These are phyloP conservation scores for Leptomonas pyrrhocoris DNA, from an alignment of 208 protist genomes.

Conservation along the genomic window DNA sequence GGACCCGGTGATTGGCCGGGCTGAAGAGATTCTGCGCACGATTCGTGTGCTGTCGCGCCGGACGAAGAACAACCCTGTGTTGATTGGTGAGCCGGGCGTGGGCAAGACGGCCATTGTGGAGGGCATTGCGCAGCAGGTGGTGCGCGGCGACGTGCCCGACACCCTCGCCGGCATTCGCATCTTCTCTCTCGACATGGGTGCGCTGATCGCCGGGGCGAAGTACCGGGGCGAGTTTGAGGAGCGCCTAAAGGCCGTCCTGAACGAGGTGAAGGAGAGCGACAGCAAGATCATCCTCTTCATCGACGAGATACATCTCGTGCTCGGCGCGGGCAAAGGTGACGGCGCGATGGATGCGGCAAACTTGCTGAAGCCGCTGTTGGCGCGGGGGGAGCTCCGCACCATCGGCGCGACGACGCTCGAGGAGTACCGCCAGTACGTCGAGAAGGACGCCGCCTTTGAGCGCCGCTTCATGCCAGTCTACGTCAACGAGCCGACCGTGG, in stretches of 20 bases:
- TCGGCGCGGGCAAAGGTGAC: conserved; percentile 96
- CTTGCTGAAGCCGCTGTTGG: conserved; percentile 98
- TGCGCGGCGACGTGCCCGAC: conserved; percentile 92
- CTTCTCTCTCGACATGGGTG: conserved; percentile 97
- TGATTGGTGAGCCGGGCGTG: conserved; percentile 97
- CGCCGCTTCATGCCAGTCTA: conserved; percentile 98
- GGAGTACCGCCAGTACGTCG: conserved; percentile 98
- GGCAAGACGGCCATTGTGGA: conserved; percentile 95
- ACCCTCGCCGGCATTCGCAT: conserved; percentile 86
- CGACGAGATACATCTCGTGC: conserved; percentile 99
- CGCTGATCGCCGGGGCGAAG: conserved; percentile 98
- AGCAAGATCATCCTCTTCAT: conserved; percentile 99
- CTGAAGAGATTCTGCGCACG: conserved; percentile 98
- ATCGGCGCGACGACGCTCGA: conserved; percentile 98
- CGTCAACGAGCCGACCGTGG: conserved; percentile 96
- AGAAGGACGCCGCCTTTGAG: conserved; percentile 99
- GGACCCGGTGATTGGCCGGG: conserved; percentile 98
- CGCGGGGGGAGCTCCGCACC: conserved; percentile 95
- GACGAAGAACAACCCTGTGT: conserved; percentile 99
- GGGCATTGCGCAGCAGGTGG: conserved; percentile 93
- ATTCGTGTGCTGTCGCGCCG: conserved; percentile 97
- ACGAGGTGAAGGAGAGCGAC: conserved; percentile 96
- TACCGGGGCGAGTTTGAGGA: conserved; percentile 99
- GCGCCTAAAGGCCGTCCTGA: conserved; percentile 98
- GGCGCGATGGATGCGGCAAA: conserved; percentile 98